These are phyloP conservation scores for Coccomyxa sp. DNA, from an alignment of 139 green algal species.

Conservation along the genomic window DNA sequence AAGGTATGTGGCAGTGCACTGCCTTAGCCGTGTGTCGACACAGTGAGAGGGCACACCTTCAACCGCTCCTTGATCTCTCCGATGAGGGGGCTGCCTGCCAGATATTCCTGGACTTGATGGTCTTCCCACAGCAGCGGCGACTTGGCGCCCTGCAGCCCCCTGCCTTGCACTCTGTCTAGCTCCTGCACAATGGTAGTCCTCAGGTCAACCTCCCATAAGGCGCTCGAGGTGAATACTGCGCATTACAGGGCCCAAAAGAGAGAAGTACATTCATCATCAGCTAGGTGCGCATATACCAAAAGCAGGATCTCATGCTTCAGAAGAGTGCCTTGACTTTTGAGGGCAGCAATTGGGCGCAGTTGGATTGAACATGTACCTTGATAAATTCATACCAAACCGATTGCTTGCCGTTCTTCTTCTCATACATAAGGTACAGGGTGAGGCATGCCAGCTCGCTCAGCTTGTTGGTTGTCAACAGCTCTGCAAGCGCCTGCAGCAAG, in stretches of 20 bases:
- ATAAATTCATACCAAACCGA: conserved; percentile 85
- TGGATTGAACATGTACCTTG: too few relatives aligned
- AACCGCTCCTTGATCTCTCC: conserved; percentile 55
- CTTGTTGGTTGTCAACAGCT: conserved; percentile 91
- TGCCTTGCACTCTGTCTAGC: conserved; percentile 65
- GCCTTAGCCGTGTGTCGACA: too few relatives aligned
- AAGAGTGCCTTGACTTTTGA: too few relatives aligned
- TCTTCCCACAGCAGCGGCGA: conserved; percentile 81
- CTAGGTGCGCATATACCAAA: too few relatives aligned
- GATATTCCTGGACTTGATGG: conserved; percentile 57
- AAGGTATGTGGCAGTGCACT: too few relatives aligned
- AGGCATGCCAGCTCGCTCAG: conserved; percentile 87
- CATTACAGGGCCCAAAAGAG: too few relatives aligned
- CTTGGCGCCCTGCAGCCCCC: conserved; percentile 59
- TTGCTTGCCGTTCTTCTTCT: conserved; percentile 85
- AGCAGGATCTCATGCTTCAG: too few relatives aligned
- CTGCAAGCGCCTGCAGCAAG: conserved; percentile 43
- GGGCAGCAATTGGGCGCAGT: too few relatives aligned
- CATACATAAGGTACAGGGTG: conserved; percentile 90
- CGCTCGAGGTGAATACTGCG: too few relatives aligned
- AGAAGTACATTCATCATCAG: neutral
- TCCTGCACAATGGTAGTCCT: too few relatives aligned
- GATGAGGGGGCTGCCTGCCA: conserved; percentile 74
- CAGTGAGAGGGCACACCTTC: conserved; percentile 14
- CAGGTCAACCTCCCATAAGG: too few relatives aligned